phyloP scores from a whole-genome alignment of 2,329 filamentous ascomycete genomes.

The Plectosphaerella cucumerina region DNA sequence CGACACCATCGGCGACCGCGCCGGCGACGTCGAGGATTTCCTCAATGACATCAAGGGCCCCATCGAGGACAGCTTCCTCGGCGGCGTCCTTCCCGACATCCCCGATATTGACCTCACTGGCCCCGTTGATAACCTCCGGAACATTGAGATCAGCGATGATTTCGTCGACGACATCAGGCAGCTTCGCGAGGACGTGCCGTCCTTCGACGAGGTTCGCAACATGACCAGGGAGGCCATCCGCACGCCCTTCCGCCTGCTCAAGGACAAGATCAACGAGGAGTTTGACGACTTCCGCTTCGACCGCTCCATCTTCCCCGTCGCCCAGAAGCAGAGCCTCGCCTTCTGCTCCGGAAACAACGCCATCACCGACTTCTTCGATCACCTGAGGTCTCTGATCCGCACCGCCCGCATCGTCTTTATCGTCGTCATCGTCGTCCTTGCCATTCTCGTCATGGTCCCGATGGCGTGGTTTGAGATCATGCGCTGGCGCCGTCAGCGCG shows the following conservation, averaged over 20 bases:
- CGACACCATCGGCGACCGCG: conserved; percentile 52
- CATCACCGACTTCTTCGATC: conserved; percentile 79
- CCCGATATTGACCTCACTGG: conserved; percentile 60
- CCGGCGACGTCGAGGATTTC: conserved; percentile 41
- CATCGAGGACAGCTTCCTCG: conserved; percentile 42
- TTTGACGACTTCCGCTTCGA: conserved; percentile 76
- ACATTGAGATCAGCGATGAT: conserved; percentile 63
- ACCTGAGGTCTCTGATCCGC: conserved; percentile 61
- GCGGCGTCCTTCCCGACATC: conserved; percentile 39
- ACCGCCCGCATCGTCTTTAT: conserved; percentile 72
- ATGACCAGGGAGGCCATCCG: conserved; percentile 71
- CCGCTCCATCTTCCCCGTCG: conserved; percentile 72
- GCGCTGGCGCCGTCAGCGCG: conserved; percentile 69
- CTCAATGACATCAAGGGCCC: conserved; percentile 44
- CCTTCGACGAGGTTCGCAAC: conserved; percentile 79
- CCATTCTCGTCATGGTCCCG: conserved; percentile 68
- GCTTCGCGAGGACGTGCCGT: conserved; percentile 76
- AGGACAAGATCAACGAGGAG: conserved; percentile 64
- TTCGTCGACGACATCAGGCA: conserved; percentile 66
- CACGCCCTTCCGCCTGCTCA: conserved; percentile 77
- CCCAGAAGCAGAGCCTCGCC: conserved; percentile 72
- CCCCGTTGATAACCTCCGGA: conserved; percentile 62
- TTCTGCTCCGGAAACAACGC: conserved; percentile 87
- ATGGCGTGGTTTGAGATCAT: conserved; percentile 80
- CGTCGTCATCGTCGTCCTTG: conserved; percentile 66